These are phyloP conservation scores for Juglanconis sp. DNA, from an alignment of 2,329 filamentous ascomycete genomes.

Conservation along the genomic window DNA sequence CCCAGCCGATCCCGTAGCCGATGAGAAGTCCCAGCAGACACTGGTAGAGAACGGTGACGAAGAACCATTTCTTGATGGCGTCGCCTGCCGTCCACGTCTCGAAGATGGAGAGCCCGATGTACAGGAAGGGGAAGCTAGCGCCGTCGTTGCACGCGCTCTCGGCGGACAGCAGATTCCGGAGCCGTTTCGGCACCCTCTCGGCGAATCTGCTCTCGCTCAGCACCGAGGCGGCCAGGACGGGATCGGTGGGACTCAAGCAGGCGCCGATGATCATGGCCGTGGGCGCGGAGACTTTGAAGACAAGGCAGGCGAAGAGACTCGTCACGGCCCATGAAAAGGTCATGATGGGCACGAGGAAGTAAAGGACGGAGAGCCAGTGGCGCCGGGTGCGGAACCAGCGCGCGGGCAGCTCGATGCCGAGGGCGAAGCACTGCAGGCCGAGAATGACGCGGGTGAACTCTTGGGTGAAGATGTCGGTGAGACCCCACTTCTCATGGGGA, in stretches of 20 bases:
- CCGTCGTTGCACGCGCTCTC: slow-evolving; percentile 62
- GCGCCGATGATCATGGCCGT: slow-evolving; percentile 63
- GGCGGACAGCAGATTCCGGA: slow-evolving; percentile 61
- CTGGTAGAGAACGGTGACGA: slow-evolving; percentile 65
- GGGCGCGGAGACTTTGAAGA: slow-evolving; percentile 59
- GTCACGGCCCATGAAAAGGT: slow-evolving; percentile 65
- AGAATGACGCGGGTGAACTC: slow-evolving; percentile 71
- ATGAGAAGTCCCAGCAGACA: slow-evolving; percentile 64
- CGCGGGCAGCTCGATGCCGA: slow-evolving; percentile 66
- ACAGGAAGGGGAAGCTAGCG: slow-evolving; percentile 16
- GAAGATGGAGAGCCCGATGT: slow-evolving; percentile 9
- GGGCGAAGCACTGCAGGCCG: slow-evolving; percentile 70
- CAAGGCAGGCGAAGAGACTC: slow-evolving; percentile 57
- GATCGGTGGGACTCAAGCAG: slow-evolving; percentile 69
- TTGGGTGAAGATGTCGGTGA: slow-evolving; percentile 8
- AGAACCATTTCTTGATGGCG: slow-evolving; percentile 64
- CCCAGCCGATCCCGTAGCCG: slow-evolving; percentile 61
- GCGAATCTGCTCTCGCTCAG: slow-evolving; percentile 45
- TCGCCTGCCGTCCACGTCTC: slow-evolving; percentile 29
- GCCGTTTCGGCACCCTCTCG: slow-evolving; percentile 62
- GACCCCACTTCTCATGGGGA: slow-evolving; percentile 6
- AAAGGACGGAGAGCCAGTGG: slow-evolving; percentile 35
- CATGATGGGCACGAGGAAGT: slow-evolving; percentile 67
- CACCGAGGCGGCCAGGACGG: slow-evolving; percentile 66
- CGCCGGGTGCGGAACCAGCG: slow-evolving; percentile 22